Base-by-base conservation (phyloP, 1,139 yeast genomes). In the Groenewaldozyma sp. region DNA sequence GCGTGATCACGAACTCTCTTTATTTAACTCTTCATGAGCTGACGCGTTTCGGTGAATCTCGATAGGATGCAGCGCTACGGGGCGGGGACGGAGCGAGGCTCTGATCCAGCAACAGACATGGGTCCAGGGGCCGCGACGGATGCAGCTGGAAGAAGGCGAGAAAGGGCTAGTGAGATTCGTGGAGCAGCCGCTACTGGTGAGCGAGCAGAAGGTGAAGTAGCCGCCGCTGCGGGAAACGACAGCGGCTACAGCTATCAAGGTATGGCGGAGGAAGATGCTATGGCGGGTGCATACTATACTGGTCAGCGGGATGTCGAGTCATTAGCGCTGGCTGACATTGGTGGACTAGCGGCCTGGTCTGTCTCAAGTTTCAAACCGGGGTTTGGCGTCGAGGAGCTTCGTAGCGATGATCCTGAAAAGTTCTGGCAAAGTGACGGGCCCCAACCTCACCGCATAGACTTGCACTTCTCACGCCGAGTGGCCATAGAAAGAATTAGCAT, bases 361-460 rank as follows among this genome's bases (percentile, higher is more conserved):
- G 76, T 86, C 0, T 82, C 95, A 1, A 80, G 95, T 0, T 65
- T 45, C 52, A 91, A 88, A 51, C 73, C 72, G 17, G 94, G 91
- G 0, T 77, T 68, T 51, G 94, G 93, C 0, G 68, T 86, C 10
- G 64, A 64, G 18, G 81, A 80, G 49, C 66, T 91, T 9, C 65
- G 93, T 26, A 86, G 82, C 40, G 93, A 84, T 53, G 73, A 78
- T 14, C 82, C 94, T 0, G 70, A 72, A 31, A 65, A 79, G 2
- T 88, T 70, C 58, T 93, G 99, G 99, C 98, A 93, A 58, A 82
- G 94, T 38, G 98, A 93, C 58, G 98, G 97, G 24, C 71, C 74
- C n/a, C 87, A 81, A 50, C 98, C 98, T 0, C 98, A 93, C 61
- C 68, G 69, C 24, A 67, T 91, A 11, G 83, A 84, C 37, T 73